Evolutionary conservation across 441 rosid genomes (phyloP).

Genomic region (Pelargonium cotyledonis): DNA sequence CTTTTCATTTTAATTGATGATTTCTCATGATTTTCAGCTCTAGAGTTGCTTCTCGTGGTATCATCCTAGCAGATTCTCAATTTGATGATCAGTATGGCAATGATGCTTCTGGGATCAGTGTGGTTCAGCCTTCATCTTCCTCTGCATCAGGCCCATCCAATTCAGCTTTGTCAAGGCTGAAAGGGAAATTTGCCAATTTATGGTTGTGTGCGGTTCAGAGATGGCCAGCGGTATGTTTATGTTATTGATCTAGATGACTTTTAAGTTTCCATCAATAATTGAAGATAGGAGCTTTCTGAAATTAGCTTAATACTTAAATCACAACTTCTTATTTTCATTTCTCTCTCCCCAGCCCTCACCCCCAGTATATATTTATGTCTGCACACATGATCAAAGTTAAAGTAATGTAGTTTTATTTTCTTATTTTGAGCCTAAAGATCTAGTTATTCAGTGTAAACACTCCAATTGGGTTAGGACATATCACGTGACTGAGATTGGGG

Average conservation of each 20-base stretch:
- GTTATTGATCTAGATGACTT: background rate
- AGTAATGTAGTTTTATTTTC: too few species aligned
- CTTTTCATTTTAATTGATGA: background rate
- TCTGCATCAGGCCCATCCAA: conserved; percentile 32
- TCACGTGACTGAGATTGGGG: background rate
- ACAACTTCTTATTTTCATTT: background rate
- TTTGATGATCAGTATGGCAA: conserved; percentile 37
- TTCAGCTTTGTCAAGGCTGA: conserved; percentile 47
- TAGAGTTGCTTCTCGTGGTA: conserved; percentile 63
- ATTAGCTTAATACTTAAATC: background rate
- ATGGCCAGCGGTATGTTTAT: conserved; percentile 66
- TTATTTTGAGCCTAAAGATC: background rate
- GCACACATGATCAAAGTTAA: background rate
- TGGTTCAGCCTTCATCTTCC: conserved; percentile 35
- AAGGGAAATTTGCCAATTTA: conserved; percentile 39
- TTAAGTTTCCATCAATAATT: background rate
- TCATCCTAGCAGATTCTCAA: conserved; percentile 50
- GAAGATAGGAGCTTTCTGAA: background rate
- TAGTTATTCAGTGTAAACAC: background rate
- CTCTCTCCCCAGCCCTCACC: background rate
- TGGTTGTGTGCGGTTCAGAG: conserved; percentile 52
- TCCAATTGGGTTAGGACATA: background rate
- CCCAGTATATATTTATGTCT: background rate
- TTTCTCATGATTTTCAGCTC: conserved; percentile 41
- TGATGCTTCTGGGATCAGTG: conserved; percentile 28